Conservation (phyloP, 306 rosid species). For the Malus orientalis region DNA sequence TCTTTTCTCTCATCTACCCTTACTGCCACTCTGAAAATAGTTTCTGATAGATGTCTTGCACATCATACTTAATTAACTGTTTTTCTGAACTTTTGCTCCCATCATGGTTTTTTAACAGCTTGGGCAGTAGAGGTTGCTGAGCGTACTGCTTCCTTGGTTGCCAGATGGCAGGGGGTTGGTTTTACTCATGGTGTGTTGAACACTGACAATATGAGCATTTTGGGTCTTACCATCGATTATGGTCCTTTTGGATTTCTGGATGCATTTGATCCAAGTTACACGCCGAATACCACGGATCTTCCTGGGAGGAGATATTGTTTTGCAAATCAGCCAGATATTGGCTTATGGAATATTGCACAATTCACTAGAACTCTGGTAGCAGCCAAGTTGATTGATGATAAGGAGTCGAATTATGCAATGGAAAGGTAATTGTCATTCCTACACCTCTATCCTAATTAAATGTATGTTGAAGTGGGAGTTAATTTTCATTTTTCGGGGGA, state of each 20-base stretch:
- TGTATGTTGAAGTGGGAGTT: background rate
- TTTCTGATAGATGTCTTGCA: background rate
- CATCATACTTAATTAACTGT: background rate
- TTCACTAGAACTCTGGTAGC: constrained; percentile 57
- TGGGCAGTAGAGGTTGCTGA: constrained; percentile 94
- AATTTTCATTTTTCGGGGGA: constrained; percentile 17
- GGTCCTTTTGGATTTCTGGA: constrained; percentile 99
- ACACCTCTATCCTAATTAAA: background rate
- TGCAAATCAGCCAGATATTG: constrained; percentile 96
- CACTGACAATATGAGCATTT: constrained; percentile 97
- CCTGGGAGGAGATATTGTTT: constrained; percentile 98
- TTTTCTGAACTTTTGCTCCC: constrained; percentile 4
- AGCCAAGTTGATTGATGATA: constrained; percentile 72
- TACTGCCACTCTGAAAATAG: background rate
- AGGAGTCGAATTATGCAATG: constrained; percentile 90
- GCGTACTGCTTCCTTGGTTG: constrained; percentile 85
- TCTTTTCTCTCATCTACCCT: background rate
- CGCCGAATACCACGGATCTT: constrained; percentile 97
- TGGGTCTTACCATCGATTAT: constrained; percentile 94
- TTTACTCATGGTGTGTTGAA: constrained; percentile 98
- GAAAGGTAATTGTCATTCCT: constrained; percentile 66
- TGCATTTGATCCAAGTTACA: constrained; percentile 96
- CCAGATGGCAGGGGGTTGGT: constrained; percentile 98
- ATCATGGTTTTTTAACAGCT: constrained; percentile 45
- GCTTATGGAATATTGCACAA: constrained; percentile 93